Evolutionary conservation across 2,329 filamentous ascomycete genomes (phyloP), one percentile per base, ranked within the genome.

Genomic region (Sarocladium brachiariae): DNA sequence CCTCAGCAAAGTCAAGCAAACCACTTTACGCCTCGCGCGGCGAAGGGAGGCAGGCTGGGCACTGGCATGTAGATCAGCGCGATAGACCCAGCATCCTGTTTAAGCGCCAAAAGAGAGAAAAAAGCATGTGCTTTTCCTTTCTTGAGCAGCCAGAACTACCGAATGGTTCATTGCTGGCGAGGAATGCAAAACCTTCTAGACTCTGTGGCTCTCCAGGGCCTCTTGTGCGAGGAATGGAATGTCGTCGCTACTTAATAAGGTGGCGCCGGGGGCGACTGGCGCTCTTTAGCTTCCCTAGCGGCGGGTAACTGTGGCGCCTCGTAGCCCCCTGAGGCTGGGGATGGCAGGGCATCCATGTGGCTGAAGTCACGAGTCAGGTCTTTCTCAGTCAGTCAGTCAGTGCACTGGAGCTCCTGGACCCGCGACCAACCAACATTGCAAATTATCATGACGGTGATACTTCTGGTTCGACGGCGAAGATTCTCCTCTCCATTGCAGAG

Each of bases 301-400:
- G 14, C 43, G 43, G 43, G 25, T 47, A 47, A 47, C 9, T 43
- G 39, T 43, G 39, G 39, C 39, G 39, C 39, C 21, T 23, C 39
- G 23, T 43, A 21, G 39, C 23, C 23, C 4, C 3, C 23, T 10
- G 23, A 25, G 39, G 39, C 39, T 43, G 39, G 39, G 39, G 23
- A 10, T 19, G 35, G 35, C 7, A 13, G 13, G 35, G n/a, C 18
- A 13, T 18, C 35, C 16, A 18, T 39, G 35, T 39, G 35, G 35
- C 35, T 39, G 35, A 30, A 7, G 27, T 30, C 27, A 30, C 27
- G n/a, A n/a, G n/a, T n/a, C n/a, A n/a, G n/a, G n/a, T n/a, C n/a
- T n/a, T n/a, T n/a, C n/a, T n/a, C n/a, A n/a, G n/a, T n/a, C n/a
- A n/a, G n/a, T n/a, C n/a, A n/a, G n/a, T n/a, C n/a, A n/a, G n/a